Evolutionary conservation across 1,139 yeast genomes (phyloP).

Genomic region (Eremothecium gossypii): DNA sequence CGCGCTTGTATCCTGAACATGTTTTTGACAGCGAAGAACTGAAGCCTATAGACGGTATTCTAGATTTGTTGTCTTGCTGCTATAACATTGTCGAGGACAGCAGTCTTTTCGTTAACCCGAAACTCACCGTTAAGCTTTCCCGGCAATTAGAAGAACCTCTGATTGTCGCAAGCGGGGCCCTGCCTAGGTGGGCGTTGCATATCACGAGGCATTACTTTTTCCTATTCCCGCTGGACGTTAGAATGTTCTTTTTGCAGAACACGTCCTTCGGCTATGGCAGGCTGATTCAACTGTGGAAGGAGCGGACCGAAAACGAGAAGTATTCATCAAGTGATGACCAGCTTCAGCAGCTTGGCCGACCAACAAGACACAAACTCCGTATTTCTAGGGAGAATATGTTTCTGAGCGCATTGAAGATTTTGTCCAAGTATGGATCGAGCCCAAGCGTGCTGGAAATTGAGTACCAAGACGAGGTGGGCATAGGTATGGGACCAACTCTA

Average conservation of each 20-base stretch:
- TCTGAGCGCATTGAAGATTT: conserved; percentile 71
- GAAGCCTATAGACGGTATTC: conserved; percentile 40
- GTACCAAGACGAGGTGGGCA: conserved; percentile 87
- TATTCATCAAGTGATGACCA: conserved; percentile 20
- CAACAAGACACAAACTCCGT: conserved; percentile 72
- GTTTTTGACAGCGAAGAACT: conserved; percentile 32
- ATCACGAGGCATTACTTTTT: conserved; percentile 70
- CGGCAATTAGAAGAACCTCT: conserved; percentile 86
- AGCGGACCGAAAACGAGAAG: conserved; percentile 39
- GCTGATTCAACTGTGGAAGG: conserved; percentile 70
- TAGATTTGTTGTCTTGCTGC: conserved; percentile 48
- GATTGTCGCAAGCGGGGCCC: conserved; percentile 75
- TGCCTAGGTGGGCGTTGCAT: conserved; percentile 80
- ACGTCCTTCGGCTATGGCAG: conserved; percentile 91
- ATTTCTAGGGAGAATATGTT: conserved; percentile 63
- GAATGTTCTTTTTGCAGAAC: conserved; percentile 70
- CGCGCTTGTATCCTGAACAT: conserved; percentile 29
- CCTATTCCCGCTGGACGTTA: conserved; percentile 73
- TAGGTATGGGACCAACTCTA: conserved; percentile 92
- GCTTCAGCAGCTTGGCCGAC: conserved; percentile 53
- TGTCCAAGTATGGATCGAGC: conserved; percentile 66
- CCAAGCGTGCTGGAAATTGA: conserved; percentile 84
- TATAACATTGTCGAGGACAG: conserved; percentile 33
- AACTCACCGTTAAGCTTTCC: conserved; percentile 76
- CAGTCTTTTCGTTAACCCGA: conserved; percentile 61